phyloP scores from a whole-genome alignment of 257 asterid species.

The Solanum tacnaense region DNA sequence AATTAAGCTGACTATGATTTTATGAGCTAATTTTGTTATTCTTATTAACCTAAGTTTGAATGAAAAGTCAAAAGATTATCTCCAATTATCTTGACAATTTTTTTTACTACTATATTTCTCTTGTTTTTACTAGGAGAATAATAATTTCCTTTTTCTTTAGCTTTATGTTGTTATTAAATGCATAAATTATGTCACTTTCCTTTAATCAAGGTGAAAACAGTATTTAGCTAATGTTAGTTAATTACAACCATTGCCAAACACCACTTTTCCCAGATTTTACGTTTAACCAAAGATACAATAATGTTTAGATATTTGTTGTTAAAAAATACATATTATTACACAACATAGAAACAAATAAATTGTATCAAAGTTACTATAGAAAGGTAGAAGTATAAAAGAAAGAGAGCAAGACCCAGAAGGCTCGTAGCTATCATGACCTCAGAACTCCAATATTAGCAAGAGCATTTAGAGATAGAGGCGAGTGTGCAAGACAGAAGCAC shows the following conservation, averaged over 20 bases:
- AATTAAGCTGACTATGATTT: too few relatives aligned
- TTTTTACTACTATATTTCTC: background rate
- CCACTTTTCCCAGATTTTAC: background rate
- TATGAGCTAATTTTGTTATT: background rate
- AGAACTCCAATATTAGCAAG: background rate
- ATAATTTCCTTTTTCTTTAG: background rate
- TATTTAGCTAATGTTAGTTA: background rate
- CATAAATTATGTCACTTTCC: background rate
- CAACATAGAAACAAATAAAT: background rate
- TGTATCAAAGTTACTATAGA: background rate
- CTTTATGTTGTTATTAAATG: background rate
- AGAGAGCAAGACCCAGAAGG: background rate
- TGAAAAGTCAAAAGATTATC: background rate
- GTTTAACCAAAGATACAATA: background rate
- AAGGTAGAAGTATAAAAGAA: background rate
- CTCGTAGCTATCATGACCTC: background rate
- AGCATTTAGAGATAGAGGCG: background rate
- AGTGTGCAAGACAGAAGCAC: background rate
- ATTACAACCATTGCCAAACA: background rate
- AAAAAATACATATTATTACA: background rate
- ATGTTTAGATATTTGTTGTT: background rate
- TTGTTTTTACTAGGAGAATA: background rate
- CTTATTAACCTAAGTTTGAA: too few relatives aligned
- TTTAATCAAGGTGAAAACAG: background rate
- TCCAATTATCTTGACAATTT: background rate